Base-by-base conservation (phyloP, 2,329 filamentous ascomycete species). In the Sordariomycetes sp. region DNA sequence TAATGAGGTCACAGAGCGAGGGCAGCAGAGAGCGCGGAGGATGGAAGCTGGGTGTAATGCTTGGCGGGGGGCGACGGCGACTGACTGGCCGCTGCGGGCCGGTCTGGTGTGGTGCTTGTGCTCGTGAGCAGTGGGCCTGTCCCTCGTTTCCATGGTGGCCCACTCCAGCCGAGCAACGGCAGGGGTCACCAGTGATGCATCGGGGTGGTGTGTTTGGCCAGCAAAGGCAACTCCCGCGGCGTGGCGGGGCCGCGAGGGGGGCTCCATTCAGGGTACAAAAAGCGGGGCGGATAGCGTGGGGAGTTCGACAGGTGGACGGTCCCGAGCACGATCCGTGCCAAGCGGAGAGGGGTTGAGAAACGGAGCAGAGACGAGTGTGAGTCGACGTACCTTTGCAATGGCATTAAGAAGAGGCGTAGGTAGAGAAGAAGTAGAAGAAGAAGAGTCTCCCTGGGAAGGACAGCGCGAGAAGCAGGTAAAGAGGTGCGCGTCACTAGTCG, bases 81-180 rank as follows among this genome's bases (percentile, higher is more conserved):
- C 45, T 22, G 45, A 50, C 45, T 50, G 45, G 22, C 45, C 12
- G 45, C 45, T 50, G 45, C 45, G 12, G 39, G 28, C 55, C 22
- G 54, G 13, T 51, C 42, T 51, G 51, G 51, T 56, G 55, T 51
- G 51, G 51, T 56, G 55, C 55, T 56, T 56, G 55, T 52, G 48
- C 55, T 56, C 22, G 48, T 32, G 48, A 56, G 55, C 39, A 52
- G 55, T 52, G 55, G 55, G 48, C 24, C 22, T 28, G 36, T 34
- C 51, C 51, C 24, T 52, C 51, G 51, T 50, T 39, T 50, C 45
- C 45, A 12, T 22, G 45, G 45, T 50, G 45, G 34, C 53, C 54
- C 54, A 36, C 32, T 25, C 54, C 54, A 56, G 54, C 35, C 45
- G 52, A 51, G 55, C 28, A 56, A 42, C 32, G 28, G 50, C 55